phyloP scores from a whole-genome alignment of 2,329 filamentous ascomycete genomes.

The Alternaria gaisen region DNA sequence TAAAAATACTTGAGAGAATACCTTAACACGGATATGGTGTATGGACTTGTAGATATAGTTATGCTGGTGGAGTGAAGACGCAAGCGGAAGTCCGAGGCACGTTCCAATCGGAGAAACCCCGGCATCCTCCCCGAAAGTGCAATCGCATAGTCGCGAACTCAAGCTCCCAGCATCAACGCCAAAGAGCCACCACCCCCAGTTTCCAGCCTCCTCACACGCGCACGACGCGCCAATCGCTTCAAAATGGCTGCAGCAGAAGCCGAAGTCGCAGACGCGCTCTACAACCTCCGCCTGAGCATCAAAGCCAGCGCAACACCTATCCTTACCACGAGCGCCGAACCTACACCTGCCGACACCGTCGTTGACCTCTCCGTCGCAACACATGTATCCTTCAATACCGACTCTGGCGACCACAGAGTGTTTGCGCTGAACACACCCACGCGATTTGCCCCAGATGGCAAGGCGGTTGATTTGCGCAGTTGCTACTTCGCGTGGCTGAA shows the following conservation, averaged over 20 bases:
- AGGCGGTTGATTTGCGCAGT: conserved; percentile 84
- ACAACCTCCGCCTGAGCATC: conserved; percentile 85
- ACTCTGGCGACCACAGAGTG: conserved; percentile 65
- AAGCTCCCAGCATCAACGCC: conserved; percentile 5
- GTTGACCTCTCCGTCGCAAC: conserved; percentile 66
- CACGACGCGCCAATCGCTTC: conserved; percentile 19
- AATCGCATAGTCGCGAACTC: conserved; percentile 21
- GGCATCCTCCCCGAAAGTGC: conserved; percentile 20
- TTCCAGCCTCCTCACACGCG: conserved; percentile 10
- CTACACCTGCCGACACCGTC: conserved; percentile 67
- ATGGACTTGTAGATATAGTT: neutral
- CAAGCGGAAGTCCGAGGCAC: conserved; percentile 14
- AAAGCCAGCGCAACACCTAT: conserved; percentile 73
- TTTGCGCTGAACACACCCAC: conserved; percentile 78
- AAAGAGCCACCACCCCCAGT: neutral
- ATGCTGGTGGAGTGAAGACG: neutral
- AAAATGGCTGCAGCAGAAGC: conserved; percentile 39
- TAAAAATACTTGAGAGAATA: neutral
- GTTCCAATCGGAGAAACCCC: conserved; percentile 20
- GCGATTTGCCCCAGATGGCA: conserved; percentile 77
- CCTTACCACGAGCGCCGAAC: conserved; percentile 75
- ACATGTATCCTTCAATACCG: conserved; percentile 71
- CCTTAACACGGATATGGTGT: neutral
- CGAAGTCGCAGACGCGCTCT: conserved; percentile 71
- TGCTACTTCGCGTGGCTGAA: conserved; percentile 98